Conservation (phyloP, 1,284 basidiomycete genomes). For the Ustilago loliicola region DNA sequence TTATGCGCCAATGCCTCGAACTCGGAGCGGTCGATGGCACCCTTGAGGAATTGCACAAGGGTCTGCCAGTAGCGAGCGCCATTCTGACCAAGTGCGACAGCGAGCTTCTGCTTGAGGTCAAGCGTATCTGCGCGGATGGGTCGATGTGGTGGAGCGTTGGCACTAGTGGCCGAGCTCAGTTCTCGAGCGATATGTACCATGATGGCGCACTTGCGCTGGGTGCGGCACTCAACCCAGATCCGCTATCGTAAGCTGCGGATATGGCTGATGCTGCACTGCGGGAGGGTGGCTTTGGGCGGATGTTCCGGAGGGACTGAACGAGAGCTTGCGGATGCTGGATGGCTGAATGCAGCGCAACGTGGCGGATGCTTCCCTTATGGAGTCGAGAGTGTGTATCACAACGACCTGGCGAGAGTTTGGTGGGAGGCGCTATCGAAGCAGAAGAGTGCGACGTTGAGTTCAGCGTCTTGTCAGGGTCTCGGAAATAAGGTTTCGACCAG, state of each 20-base stretch:
- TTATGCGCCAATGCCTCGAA: slow-evolving; percentile 67
- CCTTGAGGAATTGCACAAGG: slow-evolving; percentile 70
- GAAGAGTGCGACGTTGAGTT: background rate
- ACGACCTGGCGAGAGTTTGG: background rate
- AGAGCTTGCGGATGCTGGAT: slow-evolving; percentile 4
- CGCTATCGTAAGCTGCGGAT: slow-evolving; percentile 6
- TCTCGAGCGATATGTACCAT: slow-evolving; percentile 43
- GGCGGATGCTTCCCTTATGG: background rate
- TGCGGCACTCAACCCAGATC: slow-evolving; percentile 25
- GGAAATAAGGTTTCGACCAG: background rate
- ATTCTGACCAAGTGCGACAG: slow-evolving; percentile 63
- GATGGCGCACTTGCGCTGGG: slow-evolving; percentile 29
- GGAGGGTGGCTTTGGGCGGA: background rate
- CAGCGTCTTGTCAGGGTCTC: background rate
- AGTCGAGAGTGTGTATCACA: background rate
- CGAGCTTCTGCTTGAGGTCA: slow-evolving; percentile 64
- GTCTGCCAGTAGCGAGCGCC: slow-evolving; percentile 71
- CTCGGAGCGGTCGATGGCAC: slow-evolving; percentile 70
- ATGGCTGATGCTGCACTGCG: background rate
- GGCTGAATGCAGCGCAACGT: background rate
- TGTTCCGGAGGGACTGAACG: background rate
- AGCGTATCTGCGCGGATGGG: slow-evolving; percentile 63
- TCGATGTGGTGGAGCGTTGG: slow-evolving; percentile 37
- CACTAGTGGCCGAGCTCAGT: slow-evolving; percentile 39
- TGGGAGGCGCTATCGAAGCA: background rate